A percentile compares a stretch with the other conserved stretches of the same genome.
phyloP scores from a whole-genome alignment of 192 early-diverging fungal species.

The Funneliformis geosporum region DNA sequence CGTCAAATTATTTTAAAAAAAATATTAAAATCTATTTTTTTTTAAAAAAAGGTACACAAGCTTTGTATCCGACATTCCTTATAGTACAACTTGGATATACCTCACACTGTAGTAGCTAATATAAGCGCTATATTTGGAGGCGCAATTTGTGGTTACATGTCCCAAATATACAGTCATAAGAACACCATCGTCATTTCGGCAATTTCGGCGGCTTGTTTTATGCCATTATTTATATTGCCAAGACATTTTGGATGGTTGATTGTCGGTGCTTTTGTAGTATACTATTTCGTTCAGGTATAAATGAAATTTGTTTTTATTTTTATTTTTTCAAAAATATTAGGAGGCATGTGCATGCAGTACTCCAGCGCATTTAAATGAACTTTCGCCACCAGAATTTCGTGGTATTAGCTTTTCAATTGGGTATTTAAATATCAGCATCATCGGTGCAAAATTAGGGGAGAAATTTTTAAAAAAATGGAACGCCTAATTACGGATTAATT shows the following conservation, averaged over 20 bases:
- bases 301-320: neutral
- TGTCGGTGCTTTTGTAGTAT: constrained; percentile 49
- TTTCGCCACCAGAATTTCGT: constrained; percentile 67
- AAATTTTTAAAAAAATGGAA: constrained; percentile 31
- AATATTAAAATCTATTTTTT: too few relatives aligned
- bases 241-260: constrained; percentile 37
- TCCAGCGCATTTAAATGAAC: constrained; percentile 68
- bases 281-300: constrained; percentile 59
- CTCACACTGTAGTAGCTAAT: constrained; percentile 53
- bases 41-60: constrained; percentile 49
- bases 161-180: constrained; percentile 67
- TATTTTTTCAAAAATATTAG: neutral
- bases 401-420: constrained; percentile 73
- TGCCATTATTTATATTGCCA: constrained; percentile 67
- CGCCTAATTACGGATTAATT: constrained; percentile 53
- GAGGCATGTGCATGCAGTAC: constrained; percentile 54
- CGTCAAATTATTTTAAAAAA: too few relatives aligned
- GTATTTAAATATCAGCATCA: constrained; percentile 63
- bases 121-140: constrained; percentile 71
- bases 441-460: constrained; percentile 50
- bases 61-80: constrained; percentile 69
- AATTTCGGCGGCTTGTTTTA: constrained; percentile 60
- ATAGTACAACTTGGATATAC: neutral
- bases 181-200: constrained; percentile 53
- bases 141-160: constrained; percentile 66